These are phyloP conservation scores for Thielaviopsis euricoi DNA, from an alignment of 2,329 filamentous ascomycete species.

Conservation along the genomic window DNA sequence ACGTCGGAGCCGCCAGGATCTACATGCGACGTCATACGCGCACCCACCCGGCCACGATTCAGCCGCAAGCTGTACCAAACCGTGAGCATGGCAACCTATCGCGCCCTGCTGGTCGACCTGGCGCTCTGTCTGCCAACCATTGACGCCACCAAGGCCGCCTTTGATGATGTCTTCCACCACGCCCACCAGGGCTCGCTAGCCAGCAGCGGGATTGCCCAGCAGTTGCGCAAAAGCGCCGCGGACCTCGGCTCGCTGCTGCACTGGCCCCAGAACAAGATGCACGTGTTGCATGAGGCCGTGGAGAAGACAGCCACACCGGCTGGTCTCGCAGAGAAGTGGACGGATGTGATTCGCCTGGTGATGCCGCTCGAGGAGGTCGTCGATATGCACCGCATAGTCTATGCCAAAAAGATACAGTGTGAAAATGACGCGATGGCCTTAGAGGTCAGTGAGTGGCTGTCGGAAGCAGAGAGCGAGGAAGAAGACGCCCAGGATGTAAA, in stretches of 20 bases:
- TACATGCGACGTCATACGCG: not conserved
- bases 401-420: not conserved
- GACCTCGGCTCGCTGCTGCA: not conserved
- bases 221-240: not conserved
- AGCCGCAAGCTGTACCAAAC: slow-evolving; percentile 6
- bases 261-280: not conserved
- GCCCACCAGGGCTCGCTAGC: not conserved
- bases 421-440: not conserved
- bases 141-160: slow-evolving; percentile 1
- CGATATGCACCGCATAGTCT: not conserved
- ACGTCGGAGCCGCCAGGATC: slow-evolving; percentile 1
- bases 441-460: not conserved
- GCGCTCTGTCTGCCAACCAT: not conserved
- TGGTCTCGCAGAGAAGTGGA: not conserved
- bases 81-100: not conserved
- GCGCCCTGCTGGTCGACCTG: slow-evolving; percentile 2
- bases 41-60: not conserved
- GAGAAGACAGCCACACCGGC: not conserved
- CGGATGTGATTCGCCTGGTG: not conserved
- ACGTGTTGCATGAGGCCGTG: not conserved
- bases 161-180: slow-evolving; percentile 2
- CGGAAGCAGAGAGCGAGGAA: not conserved
- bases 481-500: not conserved
- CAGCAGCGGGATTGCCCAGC: not conserved
- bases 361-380: slow-evolving; percentile 1